Conservation (phyloP, 2,329 filamentous ascomycete genomes). For the Ophiocordyceps robertsii region DNA sequence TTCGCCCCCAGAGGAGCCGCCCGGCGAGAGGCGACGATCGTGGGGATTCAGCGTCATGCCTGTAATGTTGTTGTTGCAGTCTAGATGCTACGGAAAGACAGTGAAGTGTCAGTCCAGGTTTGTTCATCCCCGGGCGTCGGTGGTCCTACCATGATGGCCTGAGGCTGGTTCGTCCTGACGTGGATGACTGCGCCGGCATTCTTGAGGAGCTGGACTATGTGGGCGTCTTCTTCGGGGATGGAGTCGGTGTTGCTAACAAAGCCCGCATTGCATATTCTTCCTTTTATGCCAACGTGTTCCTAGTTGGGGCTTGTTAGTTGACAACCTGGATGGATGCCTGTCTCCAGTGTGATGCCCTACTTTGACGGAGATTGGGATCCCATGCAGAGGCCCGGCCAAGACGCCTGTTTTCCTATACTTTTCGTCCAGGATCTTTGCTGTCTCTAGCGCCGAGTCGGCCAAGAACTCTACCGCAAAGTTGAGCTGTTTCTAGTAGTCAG, state of each 20-base stretch:
- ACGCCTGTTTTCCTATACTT: neutral
- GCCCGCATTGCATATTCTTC: neutral
- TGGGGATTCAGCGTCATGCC: neutral
- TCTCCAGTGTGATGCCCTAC: neutral
- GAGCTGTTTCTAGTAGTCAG: neutral
- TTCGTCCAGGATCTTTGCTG: neutral
- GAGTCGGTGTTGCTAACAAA: neutral
- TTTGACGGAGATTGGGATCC: neutral
- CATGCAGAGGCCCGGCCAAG: neutral
- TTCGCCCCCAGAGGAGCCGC: neutral
- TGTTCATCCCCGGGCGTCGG: neutral
- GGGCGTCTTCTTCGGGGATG: neutral
- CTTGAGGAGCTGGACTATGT: neutral
- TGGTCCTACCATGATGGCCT: neutral
- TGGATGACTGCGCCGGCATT: neutral
- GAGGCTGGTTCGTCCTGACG: neutral
- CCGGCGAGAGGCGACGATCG: neutral
- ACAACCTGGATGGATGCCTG: neutral
- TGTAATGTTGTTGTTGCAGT: neutral
- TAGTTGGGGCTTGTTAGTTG: neutral
- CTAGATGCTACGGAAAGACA: neutral
- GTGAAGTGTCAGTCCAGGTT: neutral
- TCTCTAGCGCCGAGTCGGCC: neutral
- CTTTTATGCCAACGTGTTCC: neutral
- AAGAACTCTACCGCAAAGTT: neutral